Evolutionary conservation across 441 rosid genomes (phyloP), one percentile per base, ranked within the genome.

Genomic region (Populus tomentosa): DNA sequence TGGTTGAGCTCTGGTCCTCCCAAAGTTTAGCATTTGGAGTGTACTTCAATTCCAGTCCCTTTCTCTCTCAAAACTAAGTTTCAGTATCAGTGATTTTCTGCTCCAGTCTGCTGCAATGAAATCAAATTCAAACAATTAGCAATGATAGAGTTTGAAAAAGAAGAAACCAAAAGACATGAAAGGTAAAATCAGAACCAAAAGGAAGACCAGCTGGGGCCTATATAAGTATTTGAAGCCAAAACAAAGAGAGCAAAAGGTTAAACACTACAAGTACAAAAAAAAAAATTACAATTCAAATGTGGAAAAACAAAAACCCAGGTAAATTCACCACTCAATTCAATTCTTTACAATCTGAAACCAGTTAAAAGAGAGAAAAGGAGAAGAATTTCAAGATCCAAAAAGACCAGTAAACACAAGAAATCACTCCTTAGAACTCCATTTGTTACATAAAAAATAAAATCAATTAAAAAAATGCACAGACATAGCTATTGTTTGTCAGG

Each of bases 1-100:
- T 75, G 82, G 81, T 83, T 88, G 97, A 85, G 70, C 85, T 89
- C 99, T 92, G 75, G 82, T 78, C 87, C 99, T 89, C 83, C 83
- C 89, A 88, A 87, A 79, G 82, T 79, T 90, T 82, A 89, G 87
- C 99, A 95, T 95, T 75, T 83, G 88, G 83, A 78, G 83, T 77
- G 71, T 76, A 80, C 84, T 75, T 69, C 59, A 70, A 35, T 5
- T 56, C 73, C 36, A 70, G 10, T 64, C 35, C 50, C 73, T 80
- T 74, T 64, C 61, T 75, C 73, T 24, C 18, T 50, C 63, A 23
- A 71, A 59, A 80, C 21, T 69, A 66, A 32, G 65, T 68, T 78
- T 71, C 84, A 10, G 40, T 66, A 32, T 59, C 75, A 56, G 9
- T 50, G 33, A 13, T 89, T 71, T 71, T 80, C 20, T 6, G 74